Base-by-base conservation (phyloP, 768 basidiomycete species). In the Boletus pseudopeckii region DNA sequence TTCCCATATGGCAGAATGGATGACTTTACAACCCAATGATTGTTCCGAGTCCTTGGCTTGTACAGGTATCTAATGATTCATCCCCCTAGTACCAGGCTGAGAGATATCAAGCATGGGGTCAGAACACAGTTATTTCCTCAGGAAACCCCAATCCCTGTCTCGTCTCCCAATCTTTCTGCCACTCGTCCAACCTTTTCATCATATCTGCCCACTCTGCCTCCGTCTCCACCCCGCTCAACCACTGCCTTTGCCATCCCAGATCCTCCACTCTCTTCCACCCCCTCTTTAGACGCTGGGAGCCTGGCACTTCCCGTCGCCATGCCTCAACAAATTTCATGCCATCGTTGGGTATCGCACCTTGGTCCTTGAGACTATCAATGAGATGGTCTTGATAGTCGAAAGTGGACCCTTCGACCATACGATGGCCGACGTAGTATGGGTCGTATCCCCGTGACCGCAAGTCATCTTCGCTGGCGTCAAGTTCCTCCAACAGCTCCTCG, bases 151-250 rank as follows among this genome's bases (percentile, higher is more conserved):
- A 46, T 9, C 57, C 64, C 32, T 55, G 54, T 20, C 64, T 61
- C n/a, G 58, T 64, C 58, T 83, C 81, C 78, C 83, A 83, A n/a
- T 77, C 70, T 45, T 70, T 60, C 59, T 81, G 76, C 80, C 81
- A 81, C 48, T 63, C 69, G 38, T 76, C 74, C 26, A 83, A 60
- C 45, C 78, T 68, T 32, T 56, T 41, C 78, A 83, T 78, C 51
- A 82, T 52, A 28, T 73, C 69, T 1, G 72, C 74, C 81, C 81
- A 82, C 56, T 82, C 70, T 20, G 66, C 73, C 67, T 81, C 82
- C 1, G 75, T 80, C 64, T 72, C 69, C 10, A 79, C 74, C n/a
- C 75, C 79, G 18, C 71, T 65, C 30, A 82, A 60, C 81, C 81
- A 82, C 50, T 70, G 62, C 15, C 64, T 61, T 45, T 71, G 68